Evolutionary conservation across 768 basidiomycete species (phyloP), one percentile per base, ranked within the genome.

Genomic region (Leccinum subgranulosum): DNA sequence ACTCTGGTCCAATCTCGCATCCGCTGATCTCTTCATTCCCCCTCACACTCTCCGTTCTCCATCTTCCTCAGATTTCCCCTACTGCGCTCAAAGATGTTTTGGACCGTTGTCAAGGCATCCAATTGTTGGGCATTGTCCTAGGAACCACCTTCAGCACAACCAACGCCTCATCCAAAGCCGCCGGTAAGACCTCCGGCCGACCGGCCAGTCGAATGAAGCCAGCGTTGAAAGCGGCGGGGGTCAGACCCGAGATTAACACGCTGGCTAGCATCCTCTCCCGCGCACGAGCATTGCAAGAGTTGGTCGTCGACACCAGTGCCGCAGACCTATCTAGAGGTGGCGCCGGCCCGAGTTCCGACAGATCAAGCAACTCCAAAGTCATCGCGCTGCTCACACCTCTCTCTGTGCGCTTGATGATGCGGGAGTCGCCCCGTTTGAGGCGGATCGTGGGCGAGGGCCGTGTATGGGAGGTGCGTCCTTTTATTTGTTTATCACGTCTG

Each of bases 381-480:
- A 27, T 27, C 59, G 60, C 49, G 73, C 77, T 57, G 56, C 74
- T 56, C 82, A 82, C 66, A 60, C 77, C 33, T 63, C 66, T 4
- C 77, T 80, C 64, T 67, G 76, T 51, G 68, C 77, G 34, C 74
- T 71, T 51, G 69, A 74, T 71, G 36, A 71, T 86, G 69, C 79
- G 82, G 72, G 63, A 64, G 29, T 59, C 63, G 4, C 60, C 69
- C 3, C 73, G 62, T 21, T 68, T 88, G 47, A 71, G 68, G 46
- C 80, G 74, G 54, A 72, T 87, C 45, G 72, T 84, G 12, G 79
- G 77, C 19, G 79, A 78, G 56, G 75, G 76, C 17, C 74, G 83
- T 39, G 65, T 80, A 11, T 87, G 85, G 84, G 81, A 73, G 60
- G 85, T 84, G 60, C 54, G 81, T 74, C 6, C 45, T 31, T 50